A percentile compares a stretch with the other conserved stretches of the same genome.
These are phyloP conservation scores for Trypanosoma congolense DNA, from an alignment of 208 protist genomes.

Conservation along the genomic window DNA sequence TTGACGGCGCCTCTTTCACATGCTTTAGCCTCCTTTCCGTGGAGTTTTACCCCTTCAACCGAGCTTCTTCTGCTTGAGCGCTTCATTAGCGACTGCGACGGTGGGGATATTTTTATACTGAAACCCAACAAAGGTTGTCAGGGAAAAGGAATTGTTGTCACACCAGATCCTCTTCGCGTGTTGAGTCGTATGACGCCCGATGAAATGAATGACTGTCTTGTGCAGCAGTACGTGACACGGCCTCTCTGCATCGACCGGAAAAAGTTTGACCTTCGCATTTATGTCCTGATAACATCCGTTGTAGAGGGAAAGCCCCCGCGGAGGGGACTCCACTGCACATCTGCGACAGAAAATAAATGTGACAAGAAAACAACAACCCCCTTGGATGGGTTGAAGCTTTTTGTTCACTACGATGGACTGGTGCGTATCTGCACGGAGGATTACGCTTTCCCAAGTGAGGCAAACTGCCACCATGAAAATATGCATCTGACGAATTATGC, in stretches of 20 bases:
- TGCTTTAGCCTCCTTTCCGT: constrained; percentile 26
- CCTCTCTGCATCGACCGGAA: constrained; percentile 88
- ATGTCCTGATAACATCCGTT: constrained; percentile 82
- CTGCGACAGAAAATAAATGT: not conserved
- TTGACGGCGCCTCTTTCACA: constrained; percentile 5
- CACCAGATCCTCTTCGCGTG: constrained; percentile 37
- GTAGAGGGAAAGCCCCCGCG: constrained; percentile 15
- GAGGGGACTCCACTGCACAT: not conserved
- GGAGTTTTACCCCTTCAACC: constrained; percentile 47
- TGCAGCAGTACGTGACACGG: constrained; percentile 85
- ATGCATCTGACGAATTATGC: constrained; percentile 90
- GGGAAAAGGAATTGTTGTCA: constrained; percentile 76
- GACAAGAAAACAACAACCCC: not conserved
- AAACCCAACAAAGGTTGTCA: constrained; percentile 85
- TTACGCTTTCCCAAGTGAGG: constrained; percentile 53
- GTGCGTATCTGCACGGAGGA: constrained; percentile 89
- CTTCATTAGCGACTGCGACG: constrained; percentile 12
- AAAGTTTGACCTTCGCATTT: constrained; percentile 94
- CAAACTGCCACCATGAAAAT: constrained; percentile 39
- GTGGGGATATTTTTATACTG: constrained; percentile 60
- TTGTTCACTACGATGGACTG: constrained; percentile 84
- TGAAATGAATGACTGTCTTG: constrained; percentile 41
- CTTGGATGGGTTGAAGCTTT: constrained; percentile 65
- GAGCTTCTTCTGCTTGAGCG: constrained; percentile 30
- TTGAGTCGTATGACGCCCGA: constrained; percentile 26